Conservation (phyloP, 192 early-diverging fungal species). For the Podila epigama region DNA sequence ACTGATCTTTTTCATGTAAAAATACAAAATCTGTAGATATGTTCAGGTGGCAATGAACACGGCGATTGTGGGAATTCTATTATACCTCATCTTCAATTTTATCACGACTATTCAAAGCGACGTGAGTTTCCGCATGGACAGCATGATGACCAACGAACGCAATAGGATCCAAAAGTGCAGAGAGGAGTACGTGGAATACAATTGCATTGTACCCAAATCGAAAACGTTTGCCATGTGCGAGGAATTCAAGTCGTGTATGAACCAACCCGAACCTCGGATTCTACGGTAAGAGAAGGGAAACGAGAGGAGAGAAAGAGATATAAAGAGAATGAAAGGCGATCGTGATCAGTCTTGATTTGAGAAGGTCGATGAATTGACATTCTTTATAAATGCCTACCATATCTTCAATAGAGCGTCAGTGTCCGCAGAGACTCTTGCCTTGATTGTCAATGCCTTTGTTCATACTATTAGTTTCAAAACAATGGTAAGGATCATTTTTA, state of each 20-base stretch:
- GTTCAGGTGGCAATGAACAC: conserved; percentile 77
- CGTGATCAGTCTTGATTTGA: neutral
- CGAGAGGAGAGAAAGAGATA: too few relatives aligned
- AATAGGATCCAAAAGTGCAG: conserved; percentile 70
- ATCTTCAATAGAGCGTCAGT: conserved; percentile 65
- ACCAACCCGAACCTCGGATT: conserved; percentile 63
- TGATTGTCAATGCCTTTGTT: conserved; percentile 83
- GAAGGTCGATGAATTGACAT: neutral
- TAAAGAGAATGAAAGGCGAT: too few relatives aligned
- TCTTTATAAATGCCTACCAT: neutral
- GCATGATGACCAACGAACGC: conserved; percentile 52
- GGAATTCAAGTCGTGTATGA: conserved; percentile 67
- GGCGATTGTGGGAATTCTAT: conserved; percentile 61
- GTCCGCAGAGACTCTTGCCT: conserved; percentile 82
- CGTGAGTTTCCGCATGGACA: conserved; percentile 71
- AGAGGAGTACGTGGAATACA: conserved; percentile 68
- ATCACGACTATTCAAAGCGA: conserved; percentile 77
- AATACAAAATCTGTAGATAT: conserved; percentile 58
- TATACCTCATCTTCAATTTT: conserved; percentile 73
- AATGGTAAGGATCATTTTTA: conserved; percentile 56
- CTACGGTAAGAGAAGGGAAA: conserved; percentile 66
- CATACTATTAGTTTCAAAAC: conserved; percentile 89
- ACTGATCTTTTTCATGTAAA: neutral
- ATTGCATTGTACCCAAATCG: conserved; percentile 58
- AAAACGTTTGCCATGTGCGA: conserved; percentile 70